Evolutionary conservation across 306 rosid species (phyloP).

Genomic region (Quercus dentata): DNA sequence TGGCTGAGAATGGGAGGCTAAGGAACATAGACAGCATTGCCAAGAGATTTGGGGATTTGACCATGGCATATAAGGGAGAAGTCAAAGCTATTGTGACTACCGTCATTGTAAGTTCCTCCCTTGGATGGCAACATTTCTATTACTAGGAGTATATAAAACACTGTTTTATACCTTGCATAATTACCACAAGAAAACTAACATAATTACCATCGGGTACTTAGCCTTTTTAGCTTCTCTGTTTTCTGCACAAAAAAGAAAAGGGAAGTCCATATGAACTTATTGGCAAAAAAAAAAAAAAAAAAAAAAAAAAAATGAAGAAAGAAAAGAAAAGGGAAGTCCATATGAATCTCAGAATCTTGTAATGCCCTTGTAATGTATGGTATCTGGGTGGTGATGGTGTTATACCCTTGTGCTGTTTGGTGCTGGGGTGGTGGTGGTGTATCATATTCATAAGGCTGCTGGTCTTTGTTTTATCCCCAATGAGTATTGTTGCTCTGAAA

Average conservation of each 20-base stretch:
- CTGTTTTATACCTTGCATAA: background rate
- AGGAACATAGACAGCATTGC: constrained; percentile 58
- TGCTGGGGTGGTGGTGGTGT: background rate
- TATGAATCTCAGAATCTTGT: background rate
- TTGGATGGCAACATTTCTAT: background rate
- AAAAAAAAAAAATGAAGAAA: too few species aligned
- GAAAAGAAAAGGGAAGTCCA: background rate
- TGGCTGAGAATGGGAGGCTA: constrained; percentile 84
- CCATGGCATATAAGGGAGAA: constrained; percentile 91
- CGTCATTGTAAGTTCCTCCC: constrained; percentile 65
- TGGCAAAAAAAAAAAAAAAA: too few species aligned
- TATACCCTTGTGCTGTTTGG: background rate
- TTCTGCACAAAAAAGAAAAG: background rate
- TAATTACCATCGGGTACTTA: background rate
- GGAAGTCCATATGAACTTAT: background rate
- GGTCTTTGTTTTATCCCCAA: background rate
- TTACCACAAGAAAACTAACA: background rate
- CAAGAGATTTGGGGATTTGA: constrained; percentile 69
- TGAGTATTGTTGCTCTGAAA: background rate
- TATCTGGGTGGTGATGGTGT: background rate
- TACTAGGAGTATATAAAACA: background rate
- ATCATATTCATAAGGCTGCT: background rate
- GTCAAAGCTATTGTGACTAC: constrained; percentile 81
- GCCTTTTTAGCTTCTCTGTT: background rate
- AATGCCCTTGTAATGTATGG: background rate